Evolutionary conservation across 2,329 filamentous ascomycete species (phyloP).

Genomic region (Aureobasidium sp.): DNA sequence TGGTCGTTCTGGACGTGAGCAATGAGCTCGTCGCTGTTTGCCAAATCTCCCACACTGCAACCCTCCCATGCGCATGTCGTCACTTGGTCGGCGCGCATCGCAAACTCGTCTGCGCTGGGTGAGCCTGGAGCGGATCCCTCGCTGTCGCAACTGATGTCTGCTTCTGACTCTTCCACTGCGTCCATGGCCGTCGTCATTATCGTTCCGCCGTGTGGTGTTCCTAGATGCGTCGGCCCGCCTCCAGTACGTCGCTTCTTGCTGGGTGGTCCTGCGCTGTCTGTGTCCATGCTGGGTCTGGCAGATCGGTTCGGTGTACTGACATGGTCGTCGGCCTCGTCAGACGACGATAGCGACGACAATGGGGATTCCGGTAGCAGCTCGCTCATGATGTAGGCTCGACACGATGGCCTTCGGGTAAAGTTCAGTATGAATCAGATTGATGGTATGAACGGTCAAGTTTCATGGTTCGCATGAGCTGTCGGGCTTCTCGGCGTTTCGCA

Average conservation of each 20-base stretch:
- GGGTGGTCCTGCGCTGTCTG: slow-evolving; percentile 29
- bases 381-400: slow-evolving; percentile 1
- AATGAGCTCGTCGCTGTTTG: slow-evolving; percentile 47
- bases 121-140: slow-evolving; percentile 65
- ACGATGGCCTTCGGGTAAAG: neutral
- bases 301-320: slow-evolving; percentile 46
- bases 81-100: slow-evolving; percentile 37
- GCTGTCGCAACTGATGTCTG: slow-evolving; percentile 82
- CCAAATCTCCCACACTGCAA: slow-evolving; percentile 41
- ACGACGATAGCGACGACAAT: slow-evolving; percentile 56
- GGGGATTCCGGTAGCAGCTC: slow-evolving; percentile 18
- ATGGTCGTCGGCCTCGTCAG: slow-evolving; percentile 51
- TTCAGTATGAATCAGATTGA: neutral
- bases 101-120: slow-evolving; percentile 39
- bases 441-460: neutral
- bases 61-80: slow-evolving; percentile 46
- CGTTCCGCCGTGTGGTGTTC: neutral
- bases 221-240: slow-evolving; percentile 8
- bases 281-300: slow-evolving; percentile 37
- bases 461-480: neutral
- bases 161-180: slow-evolving; percentile 31
- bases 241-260: slow-evolving; percentile 35
- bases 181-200: slow-evolving; percentile 29
- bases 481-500: neutral
- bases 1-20: slow-evolving; percentile 71